Conservation (phyloP, 768 basidiomycete genomes). For the Russula vinacea region DNA sequence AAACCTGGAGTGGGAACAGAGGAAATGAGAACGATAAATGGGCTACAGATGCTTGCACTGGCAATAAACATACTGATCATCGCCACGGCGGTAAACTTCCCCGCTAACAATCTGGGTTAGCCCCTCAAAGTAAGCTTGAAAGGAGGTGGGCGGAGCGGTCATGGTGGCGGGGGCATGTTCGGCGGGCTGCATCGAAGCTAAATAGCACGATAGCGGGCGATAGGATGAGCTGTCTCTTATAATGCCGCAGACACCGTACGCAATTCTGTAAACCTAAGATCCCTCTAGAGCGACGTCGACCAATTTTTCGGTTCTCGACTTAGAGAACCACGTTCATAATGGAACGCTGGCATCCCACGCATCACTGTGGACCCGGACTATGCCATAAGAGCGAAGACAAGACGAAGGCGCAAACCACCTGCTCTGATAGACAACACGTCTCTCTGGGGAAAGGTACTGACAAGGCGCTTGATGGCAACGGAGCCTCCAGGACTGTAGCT, state of each 20-base stretch:
- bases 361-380: neutral
- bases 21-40: neutral
- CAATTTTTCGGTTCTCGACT: neutral
- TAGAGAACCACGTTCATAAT: conserved; percentile 3
- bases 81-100: conserved; percentile 23
- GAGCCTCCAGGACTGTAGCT: conserved; percentile 1
- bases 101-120: conserved; percentile 23
- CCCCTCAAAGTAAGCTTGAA: conserved; percentile 21
- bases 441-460: neutral
- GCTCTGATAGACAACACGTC: neutral
- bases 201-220: neutral
- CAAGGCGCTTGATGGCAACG: neutral
- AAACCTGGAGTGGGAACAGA: conserved; percentile 21
- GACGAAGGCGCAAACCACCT: conserved; percentile 3
- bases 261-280: neutral
- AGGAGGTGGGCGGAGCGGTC: conserved; percentile 14
- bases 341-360: neutral
- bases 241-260: neutral
- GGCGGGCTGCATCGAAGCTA: conserved; percentile 2
- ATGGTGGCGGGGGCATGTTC: neutral
- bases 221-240: conserved; percentile 4
- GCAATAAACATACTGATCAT: conserved; percentile 25
- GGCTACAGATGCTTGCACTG: neutral
- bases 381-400: neutral
- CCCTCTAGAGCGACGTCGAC: conserved; percentile 17